A percentile compares a stretch with the other conserved stretches of the same genome.
These are phyloP conservation scores for Hymenoscyphus infarciens DNA, from an alignment of 2,329 filamentous ascomycete species.

Conservation along the genomic window DNA sequence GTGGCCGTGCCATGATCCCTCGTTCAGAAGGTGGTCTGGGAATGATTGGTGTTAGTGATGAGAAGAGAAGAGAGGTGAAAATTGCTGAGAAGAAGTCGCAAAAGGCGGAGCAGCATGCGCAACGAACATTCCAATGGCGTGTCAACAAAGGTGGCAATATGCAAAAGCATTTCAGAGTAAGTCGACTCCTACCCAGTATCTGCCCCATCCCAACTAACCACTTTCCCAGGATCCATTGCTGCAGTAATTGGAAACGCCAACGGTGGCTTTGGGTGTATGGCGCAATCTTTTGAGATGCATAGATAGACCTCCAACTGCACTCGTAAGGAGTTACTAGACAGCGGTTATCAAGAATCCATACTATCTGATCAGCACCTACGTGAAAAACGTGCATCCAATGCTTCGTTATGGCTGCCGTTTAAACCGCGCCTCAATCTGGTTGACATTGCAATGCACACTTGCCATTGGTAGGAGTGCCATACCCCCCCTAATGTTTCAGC, in stretches of 20 bases:
- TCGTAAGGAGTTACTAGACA: slow-evolving; percentile 1
- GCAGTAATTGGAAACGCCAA: slow-evolving; percentile 17
- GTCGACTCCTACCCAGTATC: slow-evolving; percentile 26
- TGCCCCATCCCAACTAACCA: slow-evolving; percentile 21
- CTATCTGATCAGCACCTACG: not conserved
- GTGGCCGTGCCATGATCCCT: slow-evolving; percentile 55
- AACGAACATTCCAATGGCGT: slow-evolving; percentile 62
- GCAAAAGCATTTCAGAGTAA: slow-evolving; percentile 62
- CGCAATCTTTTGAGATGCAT: slow-evolving; percentile 4
- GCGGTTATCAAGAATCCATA: not conserved
- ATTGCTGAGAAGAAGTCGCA: slow-evolving; percentile 66
- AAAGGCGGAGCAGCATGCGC: slow-evolving; percentile 59
- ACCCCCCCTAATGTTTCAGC: slow-evolving; percentile 8
- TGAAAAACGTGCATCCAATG: not conserved
- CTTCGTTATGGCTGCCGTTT: not conserved
- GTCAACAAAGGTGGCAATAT: slow-evolving; percentile 70
- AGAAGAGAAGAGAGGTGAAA: slow-evolving; percentile 66
- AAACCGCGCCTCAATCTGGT: not conserved
- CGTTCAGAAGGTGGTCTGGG: slow-evolving; percentile 71
- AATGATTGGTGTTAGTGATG: slow-evolving; percentile 73
- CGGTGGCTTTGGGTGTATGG: slow-evolving; percentile 7
- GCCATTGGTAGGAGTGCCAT: slow-evolving; percentile 3
- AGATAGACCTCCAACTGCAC: slow-evolving; percentile 1
- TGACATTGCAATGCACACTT: not conserved
- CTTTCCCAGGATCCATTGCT: slow-evolving; percentile 35